Conservation (phyloP, 768 basidiomycete genomes). For the Daedalea quercina region DNA sequence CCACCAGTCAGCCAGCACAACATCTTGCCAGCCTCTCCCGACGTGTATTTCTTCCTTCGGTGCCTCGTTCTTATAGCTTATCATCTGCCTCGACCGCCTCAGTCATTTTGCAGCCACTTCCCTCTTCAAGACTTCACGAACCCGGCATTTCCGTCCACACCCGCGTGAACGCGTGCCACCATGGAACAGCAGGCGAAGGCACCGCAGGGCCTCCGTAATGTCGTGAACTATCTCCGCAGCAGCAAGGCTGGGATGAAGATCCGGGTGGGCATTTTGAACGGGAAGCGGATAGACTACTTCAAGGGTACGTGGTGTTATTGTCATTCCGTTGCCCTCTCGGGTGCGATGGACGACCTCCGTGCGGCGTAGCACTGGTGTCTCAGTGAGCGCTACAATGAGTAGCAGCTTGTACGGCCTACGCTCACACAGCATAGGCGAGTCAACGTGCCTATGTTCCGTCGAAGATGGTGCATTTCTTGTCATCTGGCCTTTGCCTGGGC, state of each 20-base stretch:
- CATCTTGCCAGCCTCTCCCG: background rate
- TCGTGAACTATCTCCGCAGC: conserved; percentile 83
- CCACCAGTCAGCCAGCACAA: background rate
- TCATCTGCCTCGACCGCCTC: background rate
- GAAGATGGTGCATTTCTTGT: too few species aligned
- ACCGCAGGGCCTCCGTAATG: conserved; percentile 70
- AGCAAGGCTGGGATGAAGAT: conserved; percentile 84
- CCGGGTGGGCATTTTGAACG: conserved; percentile 84
- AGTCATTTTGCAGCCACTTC: background rate
- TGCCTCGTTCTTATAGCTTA: background rate
- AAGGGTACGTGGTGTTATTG: conserved; percentile 56
- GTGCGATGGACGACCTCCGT: too few species aligned
- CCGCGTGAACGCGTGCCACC: conserved; percentile 4
- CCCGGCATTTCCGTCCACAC: background rate
- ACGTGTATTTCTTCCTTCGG: background rate
- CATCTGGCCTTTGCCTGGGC: too few species aligned
- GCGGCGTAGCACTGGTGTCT: too few species aligned
- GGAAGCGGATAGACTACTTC: conserved; percentile 96
- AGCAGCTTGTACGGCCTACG: too few species aligned
- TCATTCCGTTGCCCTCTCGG: too few species aligned
- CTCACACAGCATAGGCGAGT: too few species aligned
- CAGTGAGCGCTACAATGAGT: too few species aligned
- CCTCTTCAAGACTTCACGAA: background rate
- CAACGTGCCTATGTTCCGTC: too few species aligned
- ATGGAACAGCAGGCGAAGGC: conserved; percentile 77